Base-by-base conservation (phyloP, 129 eudicot species). In the Smallanthus sonchifolius region DNA sequence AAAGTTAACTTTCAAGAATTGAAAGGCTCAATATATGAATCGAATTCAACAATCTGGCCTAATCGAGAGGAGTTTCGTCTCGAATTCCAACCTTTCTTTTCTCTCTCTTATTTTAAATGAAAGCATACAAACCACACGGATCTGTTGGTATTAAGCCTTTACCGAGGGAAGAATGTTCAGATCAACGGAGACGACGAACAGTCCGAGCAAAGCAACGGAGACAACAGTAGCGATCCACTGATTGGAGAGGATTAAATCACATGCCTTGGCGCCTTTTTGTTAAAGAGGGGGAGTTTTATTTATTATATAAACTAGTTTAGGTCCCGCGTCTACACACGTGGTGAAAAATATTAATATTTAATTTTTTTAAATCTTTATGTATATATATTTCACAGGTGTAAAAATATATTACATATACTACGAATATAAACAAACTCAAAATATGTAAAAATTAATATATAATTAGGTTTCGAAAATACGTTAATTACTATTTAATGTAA, bases 221-320 rank as follows among this genome's bases (percentile, higher is more conserved):
- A 13, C 47, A 16, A 20, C 62, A 71, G 70, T 37, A 61, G 69
- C 5, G 69, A 30, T 71, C 65, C 66, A 72, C 66, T 56, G 56
- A 40, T 72, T 24, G 36, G 61, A 74, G 78, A 43, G 64, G 70
- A 30, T n/a, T 43, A 74, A 61, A 61, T 61, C 60, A 74, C 70
- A 74, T 61, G 61, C 61, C 42, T 69, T 42, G 69, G 69, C 45
- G 48, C 61, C 16, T 48, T 62, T 63, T 34, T 36, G 78, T n/a
- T n/a, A n/a, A n/a, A n/a, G n/a, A n/a, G n/a, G n/a, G n/a, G n/a
- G n/a, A n/a, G n/a, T n/a, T n/a, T n/a, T 24, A 24, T 24, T 24
- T 24, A 24, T 1, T 1, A 24, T n/a, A 24, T 24, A 0, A 0
- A 24, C 30, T 24, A 24, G 30, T 24, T 24, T 24, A 24, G 30